These are phyloP conservation scores for Lizanozyma gosingica DNA, from an alignment of 1,139 yeast genomes.

Conservation along the genomic window DNA sequence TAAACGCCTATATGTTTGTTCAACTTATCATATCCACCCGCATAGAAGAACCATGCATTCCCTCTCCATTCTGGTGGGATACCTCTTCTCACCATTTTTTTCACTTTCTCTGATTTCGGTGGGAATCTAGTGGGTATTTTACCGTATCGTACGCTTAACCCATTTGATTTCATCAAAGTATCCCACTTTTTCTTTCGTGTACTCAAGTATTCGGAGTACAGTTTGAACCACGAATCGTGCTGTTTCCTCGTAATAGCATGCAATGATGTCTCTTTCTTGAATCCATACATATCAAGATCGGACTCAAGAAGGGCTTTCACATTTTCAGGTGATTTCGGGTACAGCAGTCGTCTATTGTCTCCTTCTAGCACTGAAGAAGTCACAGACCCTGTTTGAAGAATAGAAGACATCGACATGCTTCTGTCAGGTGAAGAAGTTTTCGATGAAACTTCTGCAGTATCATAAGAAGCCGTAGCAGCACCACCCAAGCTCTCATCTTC, in stretches of 20 bases:
- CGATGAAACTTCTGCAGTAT: neutral
- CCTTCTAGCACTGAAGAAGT: neutral
- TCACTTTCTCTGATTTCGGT: slow-evolving; percentile 71
- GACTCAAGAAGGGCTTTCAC: slow-evolving; percentile 15
- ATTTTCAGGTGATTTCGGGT: neutral
- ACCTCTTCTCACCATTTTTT: slow-evolving; percentile 80
- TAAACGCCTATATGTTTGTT: slow-evolving; percentile 67
- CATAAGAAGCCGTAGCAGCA: neutral
- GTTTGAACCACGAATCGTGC: slow-evolving; percentile 67
- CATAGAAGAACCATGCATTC: slow-evolving; percentile 92
- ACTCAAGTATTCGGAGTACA: slow-evolving; percentile 52
- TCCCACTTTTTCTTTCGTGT: slow-evolving; percentile 74
- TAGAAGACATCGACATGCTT: neutral
- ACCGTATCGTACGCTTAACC: slow-evolving; percentile 38
- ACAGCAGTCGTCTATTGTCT: neutral
- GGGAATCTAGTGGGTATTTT: slow-evolving; percentile 56
- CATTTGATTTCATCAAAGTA: slow-evolving; percentile 53
- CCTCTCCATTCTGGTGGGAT: slow-evolving; percentile 98
- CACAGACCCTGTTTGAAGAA: neutral
- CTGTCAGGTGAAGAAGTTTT: neutral
- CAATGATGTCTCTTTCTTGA: slow-evolving; percentile 52
- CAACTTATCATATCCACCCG: slow-evolving; percentile 77
- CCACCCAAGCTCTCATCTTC: no score
- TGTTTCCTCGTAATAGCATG: slow-evolving; percentile 39
- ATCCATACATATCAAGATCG: slow-evolving; percentile 74